These are phyloP conservation scores for Pythium catenulatum DNA, from an alignment of 352 stramenopile species.

Conservation along the genomic window DNA sequence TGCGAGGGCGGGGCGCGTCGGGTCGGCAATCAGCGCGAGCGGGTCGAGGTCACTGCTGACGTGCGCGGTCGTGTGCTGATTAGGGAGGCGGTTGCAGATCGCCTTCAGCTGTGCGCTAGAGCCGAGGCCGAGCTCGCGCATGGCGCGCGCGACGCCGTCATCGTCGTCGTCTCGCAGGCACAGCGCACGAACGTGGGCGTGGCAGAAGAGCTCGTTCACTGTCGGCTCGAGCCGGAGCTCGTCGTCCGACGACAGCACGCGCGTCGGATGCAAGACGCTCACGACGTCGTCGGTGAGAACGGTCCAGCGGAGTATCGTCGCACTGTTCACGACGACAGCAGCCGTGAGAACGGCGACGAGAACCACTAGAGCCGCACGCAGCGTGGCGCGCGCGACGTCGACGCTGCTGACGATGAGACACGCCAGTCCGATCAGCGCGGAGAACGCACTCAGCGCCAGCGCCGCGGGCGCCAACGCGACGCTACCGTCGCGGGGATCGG, in stretches of 20 bases:
- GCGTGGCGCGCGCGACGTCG: constrained; percentile 30
- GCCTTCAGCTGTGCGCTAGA: neutral
- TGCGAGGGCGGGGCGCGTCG: neutral
- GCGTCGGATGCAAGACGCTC: constrained; percentile 30
- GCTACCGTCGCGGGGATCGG: neutral
- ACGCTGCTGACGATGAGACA: constrained; percentile 59
- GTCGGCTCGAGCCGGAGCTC: constrained; percentile 23
- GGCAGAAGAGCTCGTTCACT: constrained; percentile 57
- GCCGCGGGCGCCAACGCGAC: constrained; percentile 50
- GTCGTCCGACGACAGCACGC: constrained; percentile 14
- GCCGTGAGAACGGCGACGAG: constrained; percentile 12
- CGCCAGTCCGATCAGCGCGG: constrained; percentile 40
- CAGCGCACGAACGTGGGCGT: constrained; percentile 17
- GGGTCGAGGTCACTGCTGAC: constrained; percentile 9
- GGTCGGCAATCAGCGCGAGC: constrained; percentile 42
- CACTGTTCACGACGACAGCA: neutral
- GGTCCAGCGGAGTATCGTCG: neutral
- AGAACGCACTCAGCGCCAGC: constrained; percentile 30
- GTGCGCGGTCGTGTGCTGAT: neutral
- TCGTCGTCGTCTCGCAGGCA: constrained; percentile 30
- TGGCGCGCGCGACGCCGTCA: neutral
- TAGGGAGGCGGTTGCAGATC: neutral
- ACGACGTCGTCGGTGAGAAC: constrained; percentile 36
- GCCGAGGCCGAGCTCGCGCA: constrained; percentile 11
- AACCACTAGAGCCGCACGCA: constrained; percentile 32